Evolutionary conservation across 805 yeast genomes (phyloP).

Genomic region (Grigorovia transvaalensis): DNA sequence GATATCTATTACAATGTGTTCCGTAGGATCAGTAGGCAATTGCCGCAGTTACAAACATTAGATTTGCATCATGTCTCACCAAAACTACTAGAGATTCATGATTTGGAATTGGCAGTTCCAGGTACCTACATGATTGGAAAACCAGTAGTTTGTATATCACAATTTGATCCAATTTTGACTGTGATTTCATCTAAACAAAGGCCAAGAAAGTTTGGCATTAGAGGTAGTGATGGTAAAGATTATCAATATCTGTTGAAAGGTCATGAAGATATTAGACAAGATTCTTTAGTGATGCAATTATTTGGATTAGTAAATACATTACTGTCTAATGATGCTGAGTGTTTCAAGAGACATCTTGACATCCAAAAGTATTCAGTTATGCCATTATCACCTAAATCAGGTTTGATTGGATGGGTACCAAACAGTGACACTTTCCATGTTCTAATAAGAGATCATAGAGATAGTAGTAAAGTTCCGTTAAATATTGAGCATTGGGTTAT

Average conservation of each 20-base stretch:
- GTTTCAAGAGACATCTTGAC: slow-evolving; percentile 89
- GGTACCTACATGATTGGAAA: slow-evolving; percentile 74
- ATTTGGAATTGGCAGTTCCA: slow-evolving; percentile 79
- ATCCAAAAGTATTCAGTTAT: slow-evolving; percentile 88
- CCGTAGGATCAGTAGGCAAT: slow-evolving; percentile 75
- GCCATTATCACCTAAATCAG: slow-evolving; percentile 94
- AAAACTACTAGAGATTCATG: slow-evolving; percentile 58
- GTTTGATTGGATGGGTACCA: slow-evolving; percentile 92
- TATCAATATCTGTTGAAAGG: slow-evolving; percentile 77
- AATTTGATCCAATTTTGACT: slow-evolving; percentile 68
- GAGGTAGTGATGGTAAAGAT: slow-evolving; percentile 83
- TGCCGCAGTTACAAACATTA: slow-evolving; percentile 72
- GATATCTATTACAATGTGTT: slow-evolving; percentile 90
- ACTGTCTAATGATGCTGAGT: slow-evolving; percentile 79
- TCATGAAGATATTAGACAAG: slow-evolving; percentile 95
- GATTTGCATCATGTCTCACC: slow-evolving; percentile 92
- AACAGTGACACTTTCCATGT: slow-evolving; percentile 94
- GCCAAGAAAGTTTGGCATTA: slow-evolving; percentile 69
- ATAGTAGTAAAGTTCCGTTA: slow-evolving; percentile 73
- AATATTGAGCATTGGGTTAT: slow-evolving; percentile 90
- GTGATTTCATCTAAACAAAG: slow-evolving; percentile 90
- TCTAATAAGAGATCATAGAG: slow-evolving; percentile 83
- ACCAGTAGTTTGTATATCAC: slow-evolving; percentile 56
- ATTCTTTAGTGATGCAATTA: slow-evolving; percentile 90
- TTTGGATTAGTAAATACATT: slow-evolving; percentile 90